Conservation (phyloP, 352 stramenopile species). For the Phytophthora rubi region DNA sequence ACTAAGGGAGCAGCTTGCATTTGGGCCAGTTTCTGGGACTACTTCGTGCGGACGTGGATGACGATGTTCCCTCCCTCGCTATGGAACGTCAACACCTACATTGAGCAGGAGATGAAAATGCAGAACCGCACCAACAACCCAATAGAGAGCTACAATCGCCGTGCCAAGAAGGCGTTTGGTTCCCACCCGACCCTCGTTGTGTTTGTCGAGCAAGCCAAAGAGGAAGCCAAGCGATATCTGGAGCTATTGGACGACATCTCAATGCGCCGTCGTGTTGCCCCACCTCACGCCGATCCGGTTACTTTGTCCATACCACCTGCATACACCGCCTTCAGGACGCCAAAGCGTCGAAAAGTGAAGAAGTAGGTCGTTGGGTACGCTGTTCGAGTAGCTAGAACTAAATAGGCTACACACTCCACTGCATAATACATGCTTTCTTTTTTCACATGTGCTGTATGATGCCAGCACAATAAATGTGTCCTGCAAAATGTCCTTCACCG, state of each 20-base stretch:
- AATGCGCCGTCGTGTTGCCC: no score
- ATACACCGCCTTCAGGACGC: no score
- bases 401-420: no score
- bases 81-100: constrained; percentile 7
- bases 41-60: neutral
- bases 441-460: no score
- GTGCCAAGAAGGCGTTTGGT: constrained; percentile 2
- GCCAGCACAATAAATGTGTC: no score
- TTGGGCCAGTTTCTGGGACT: constrained; percentile 1
- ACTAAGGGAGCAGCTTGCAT: neutral
- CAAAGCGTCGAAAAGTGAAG: no score
- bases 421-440: no score
- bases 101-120: neutral
- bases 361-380: no score
- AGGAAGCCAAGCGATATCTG: neutral
- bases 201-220: constrained; percentile 7
- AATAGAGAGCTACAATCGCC: constrained; percentile 8
- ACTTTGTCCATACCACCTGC: no score
- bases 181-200: constrained; percentile 1
- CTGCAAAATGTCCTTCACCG: neutral
- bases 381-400: no score
- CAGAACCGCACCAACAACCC: constrained; percentile 18
- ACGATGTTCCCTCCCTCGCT: neutral
- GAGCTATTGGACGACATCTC: constrained; percentile 7
- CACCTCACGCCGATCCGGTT: no score